Percentiles rank a stretch among this genome's conserved stretches.
These are phyloP conservation scores for Neckera pumila DNA, from an alignment of 225 moss, liverwort and hornwort genomes.

Conservation along the genomic window DNA sequence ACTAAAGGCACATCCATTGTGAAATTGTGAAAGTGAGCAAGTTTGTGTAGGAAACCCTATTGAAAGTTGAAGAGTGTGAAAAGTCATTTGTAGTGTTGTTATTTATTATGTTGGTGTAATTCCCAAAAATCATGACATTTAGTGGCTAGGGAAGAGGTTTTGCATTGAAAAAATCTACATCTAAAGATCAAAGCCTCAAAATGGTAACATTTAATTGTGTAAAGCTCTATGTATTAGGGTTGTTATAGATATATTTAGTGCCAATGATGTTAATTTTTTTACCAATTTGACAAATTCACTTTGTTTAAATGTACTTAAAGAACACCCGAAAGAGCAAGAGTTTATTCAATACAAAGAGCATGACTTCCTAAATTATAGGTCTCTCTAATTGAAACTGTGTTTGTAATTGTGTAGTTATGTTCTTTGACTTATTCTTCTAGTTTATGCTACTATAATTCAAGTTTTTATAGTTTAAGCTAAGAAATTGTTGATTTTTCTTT, in stretches of 20 bases:
- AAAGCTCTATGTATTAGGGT: neutral
- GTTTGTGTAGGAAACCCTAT: neutral
- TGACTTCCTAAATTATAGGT: neutral
- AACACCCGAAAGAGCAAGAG: neutral
- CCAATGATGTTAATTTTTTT: too few species aligned
- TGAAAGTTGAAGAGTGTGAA: neutral
- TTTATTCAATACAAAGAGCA: neutral
- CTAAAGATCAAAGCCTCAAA: neutral
- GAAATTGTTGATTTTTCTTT: neutral
- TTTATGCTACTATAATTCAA: neutral
- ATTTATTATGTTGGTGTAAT: neutral
- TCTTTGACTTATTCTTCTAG: neutral
- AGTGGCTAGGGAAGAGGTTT: neutral
- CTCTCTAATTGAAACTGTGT: neutral
- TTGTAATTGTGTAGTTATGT: neutral
- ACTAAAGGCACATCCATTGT: neutral
- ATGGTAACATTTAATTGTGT: too few species aligned
- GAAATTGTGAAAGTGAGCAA: neutral
- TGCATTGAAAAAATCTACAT: neutral
- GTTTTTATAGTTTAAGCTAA: neutral
- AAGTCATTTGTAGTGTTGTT: neutral
- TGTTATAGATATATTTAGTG: neutral
- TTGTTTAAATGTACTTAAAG: neutral
- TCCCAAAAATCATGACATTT: neutral
- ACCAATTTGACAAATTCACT: too few species aligned